These are phyloP conservation scores for Gossypium lobatum DNA, from an alignment of 441 rosid species.

Conservation along the genomic window DNA sequence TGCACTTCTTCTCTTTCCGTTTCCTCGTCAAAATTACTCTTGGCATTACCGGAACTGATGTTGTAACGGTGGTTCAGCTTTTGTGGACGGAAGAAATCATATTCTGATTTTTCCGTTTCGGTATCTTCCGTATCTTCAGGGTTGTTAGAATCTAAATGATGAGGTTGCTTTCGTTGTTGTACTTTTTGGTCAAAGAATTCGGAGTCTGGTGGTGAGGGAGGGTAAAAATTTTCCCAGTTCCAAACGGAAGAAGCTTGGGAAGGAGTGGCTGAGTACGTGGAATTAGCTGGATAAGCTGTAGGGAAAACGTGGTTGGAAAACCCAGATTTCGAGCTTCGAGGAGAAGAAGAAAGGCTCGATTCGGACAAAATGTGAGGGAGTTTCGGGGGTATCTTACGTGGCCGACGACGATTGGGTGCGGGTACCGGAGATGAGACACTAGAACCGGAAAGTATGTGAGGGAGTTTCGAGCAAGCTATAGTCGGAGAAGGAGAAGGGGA, in stretches of 20 bases:
- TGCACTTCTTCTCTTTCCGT: constrained; percentile 88
- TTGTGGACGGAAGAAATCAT: constrained; percentile 40
- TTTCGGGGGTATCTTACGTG: constrained; percentile 24
- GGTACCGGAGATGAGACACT: constrained; percentile 3
- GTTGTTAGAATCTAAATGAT: constrained; percentile 11
- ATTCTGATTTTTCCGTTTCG: constrained; percentile 64
- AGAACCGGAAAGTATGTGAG: constrained; percentile 25
- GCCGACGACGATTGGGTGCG: constrained; percentile 40
- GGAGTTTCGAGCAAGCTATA: constrained; percentile 40
- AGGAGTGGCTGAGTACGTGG: constrained; percentile 60
- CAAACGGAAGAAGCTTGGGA: constrained; percentile 86
- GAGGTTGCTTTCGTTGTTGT: constrained; percentile 26
- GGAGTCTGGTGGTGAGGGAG: constrained; percentile 93
- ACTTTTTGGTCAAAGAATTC: constrained; percentile 55
- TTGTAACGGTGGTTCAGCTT: constrained; percentile 17
- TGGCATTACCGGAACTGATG: constrained; percentile 5
- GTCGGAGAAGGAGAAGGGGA: constrained; percentile 46
- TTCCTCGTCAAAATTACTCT: constrained; percentile 34
- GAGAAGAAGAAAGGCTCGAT: constrained; percentile 66
- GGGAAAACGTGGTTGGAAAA: constrained; percentile 43
- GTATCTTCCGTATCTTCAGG: constrained; percentile 29
- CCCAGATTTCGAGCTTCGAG: constrained; percentile 47
- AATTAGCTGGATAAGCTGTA: constrained; percentile 56
- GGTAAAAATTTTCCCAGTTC: constrained; percentile 93
- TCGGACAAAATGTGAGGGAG: constrained; percentile 89